A percentile compares a stretch with the other conserved stretches of the same genome.
Evolutionary conservation across 345 rosid genomes (phyloP).

Genomic region (Sisymbrium irio): DNA sequence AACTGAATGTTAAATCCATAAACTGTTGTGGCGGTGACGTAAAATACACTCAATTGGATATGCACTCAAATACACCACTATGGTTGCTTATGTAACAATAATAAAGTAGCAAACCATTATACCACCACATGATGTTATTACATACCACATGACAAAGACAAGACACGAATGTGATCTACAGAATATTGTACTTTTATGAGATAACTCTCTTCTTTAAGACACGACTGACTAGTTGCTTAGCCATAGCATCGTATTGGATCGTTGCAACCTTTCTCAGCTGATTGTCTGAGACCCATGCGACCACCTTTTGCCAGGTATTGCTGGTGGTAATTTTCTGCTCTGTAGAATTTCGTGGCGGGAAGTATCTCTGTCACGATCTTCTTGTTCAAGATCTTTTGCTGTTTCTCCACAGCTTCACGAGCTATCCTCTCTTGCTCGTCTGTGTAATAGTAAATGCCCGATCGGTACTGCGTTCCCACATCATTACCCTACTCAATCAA

Average conservation of each 20-base stretch:
- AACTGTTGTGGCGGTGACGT: background rate
- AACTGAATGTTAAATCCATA: background rate
- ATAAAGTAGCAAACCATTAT: no score
- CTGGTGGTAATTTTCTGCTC: constrained; percentile 79
- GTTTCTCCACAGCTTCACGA: constrained; percentile 58
- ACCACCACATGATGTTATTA: background rate
- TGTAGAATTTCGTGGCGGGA: constrained; percentile 71
- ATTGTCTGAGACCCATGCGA: constrained; percentile 51
- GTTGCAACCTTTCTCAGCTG: constrained; percentile 64
- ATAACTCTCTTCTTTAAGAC: background rate
- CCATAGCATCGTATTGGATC: constrained; percentile 86
- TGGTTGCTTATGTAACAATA: no score
- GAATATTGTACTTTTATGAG: background rate
- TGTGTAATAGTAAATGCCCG: constrained; percentile 80
- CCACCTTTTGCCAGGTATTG: constrained; percentile 84
- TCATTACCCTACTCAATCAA: constrained; percentile 55
- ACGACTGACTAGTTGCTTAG: constrained; percentile 26
- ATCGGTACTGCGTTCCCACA: constrained; percentile 80
- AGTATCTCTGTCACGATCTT: constrained; percentile 72
- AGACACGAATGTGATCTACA: constrained; percentile 12
- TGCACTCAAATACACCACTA: background rate
- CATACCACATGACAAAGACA: constrained; percentile 13
- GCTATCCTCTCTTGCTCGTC: constrained; percentile 53
- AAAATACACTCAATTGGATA: background rate
- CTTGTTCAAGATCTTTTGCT: constrained; percentile 45